phyloP scores from a whole-genome alignment of 2,329 filamentous ascomycete species.

The Apiospora rasikravindrae region DNA sequence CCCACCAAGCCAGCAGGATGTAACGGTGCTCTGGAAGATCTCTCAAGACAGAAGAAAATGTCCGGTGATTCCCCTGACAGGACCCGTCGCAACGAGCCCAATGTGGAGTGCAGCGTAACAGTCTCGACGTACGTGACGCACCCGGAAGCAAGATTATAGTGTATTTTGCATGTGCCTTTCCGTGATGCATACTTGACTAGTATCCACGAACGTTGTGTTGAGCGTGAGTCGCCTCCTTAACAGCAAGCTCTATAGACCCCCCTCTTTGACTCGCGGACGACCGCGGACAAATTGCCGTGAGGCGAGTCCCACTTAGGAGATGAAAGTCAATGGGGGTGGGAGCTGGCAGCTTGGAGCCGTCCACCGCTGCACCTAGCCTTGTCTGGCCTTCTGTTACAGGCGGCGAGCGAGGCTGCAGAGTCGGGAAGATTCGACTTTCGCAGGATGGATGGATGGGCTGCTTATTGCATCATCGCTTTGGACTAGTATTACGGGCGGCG shows the following conservation, averaged over 20 bases:
- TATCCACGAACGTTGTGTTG: slow-evolving; percentile 9
- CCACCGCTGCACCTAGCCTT: background rate
- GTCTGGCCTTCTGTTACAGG: background rate
- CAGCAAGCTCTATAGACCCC: slow-evolving; percentile 13
- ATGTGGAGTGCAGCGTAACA: slow-evolving; percentile 24
- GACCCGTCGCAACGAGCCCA: slow-evolving; percentile 22
- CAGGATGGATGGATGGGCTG: background rate
- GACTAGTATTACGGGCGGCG: background rate
- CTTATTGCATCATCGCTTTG: background rate
- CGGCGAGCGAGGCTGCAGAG: background rate
- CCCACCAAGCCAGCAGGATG: slow-evolving; percentile 19
- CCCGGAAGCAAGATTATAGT: background rate
- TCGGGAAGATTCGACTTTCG: background rate
- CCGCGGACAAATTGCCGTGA: background rate
- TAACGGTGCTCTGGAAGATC: slow-evolving; percentile 25
- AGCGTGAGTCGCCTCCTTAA: slow-evolving; percentile 12
- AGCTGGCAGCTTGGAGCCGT: background rate
- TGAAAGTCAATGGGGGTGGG: slow-evolving; percentile 15
- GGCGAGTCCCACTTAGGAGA: slow-evolving; percentile 17
- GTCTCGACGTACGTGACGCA: background rate
- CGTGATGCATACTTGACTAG: background rate
- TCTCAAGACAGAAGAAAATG: slow-evolving; percentile 23
- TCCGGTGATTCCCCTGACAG: slow-evolving; percentile 27
- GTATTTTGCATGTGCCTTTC: slow-evolving; percentile 14
- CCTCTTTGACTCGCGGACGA: background rate